Percentiles rank a stretch among this genome's conserved stretches.
These are phyloP conservation scores for Pseudocercospora fuligena DNA, from an alignment of 2,329 filamentous ascomycete genomes.

Conservation along the genomic window DNA sequence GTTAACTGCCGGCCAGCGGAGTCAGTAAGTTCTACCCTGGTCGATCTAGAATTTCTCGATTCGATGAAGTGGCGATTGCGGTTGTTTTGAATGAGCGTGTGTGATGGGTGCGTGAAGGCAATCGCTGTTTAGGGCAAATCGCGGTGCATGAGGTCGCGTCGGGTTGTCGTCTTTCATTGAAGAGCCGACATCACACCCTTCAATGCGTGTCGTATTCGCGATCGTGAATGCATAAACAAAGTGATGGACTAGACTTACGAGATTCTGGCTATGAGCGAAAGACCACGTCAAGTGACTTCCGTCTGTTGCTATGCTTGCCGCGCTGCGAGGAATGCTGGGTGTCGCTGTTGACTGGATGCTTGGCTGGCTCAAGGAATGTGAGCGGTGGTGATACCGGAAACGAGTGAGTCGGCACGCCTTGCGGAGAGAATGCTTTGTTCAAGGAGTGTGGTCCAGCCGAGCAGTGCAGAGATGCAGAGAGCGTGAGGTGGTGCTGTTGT, in stretches of 20 bases:
- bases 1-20: constrained; percentile 32
- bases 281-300: constrained; percentile 17
- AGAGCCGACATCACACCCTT: background rate
- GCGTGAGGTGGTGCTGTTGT: background rate
- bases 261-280: constrained; percentile 14
- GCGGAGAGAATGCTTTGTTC: constrained; percentile 3
- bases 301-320: constrained; percentile 12
- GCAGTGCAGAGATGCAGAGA: background rate
- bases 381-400: constrained; percentile 8
- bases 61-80: constrained; percentile 1
- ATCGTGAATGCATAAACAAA: background rate
- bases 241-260: constrained; percentile 19
- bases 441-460: constrained; percentile 18
- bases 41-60: background rate
- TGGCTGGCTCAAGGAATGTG: constrained; percentile 21
- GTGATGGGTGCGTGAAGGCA: background rate
- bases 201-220: background rate
- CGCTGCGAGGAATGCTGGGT: constrained; percentile 22
- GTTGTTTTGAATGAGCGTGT: constrained; percentile 4
- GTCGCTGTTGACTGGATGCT: constrained; percentile 13
- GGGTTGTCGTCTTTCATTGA: constrained; percentile 1
- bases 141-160: background rate
- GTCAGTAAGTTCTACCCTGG: constrained; percentile 24
- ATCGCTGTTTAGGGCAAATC: background rate
- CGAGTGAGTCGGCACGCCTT: constrained; percentile 6